Conservation (phyloP, 306 rosid species). For the Cicer pinnatifidum region DNA sequence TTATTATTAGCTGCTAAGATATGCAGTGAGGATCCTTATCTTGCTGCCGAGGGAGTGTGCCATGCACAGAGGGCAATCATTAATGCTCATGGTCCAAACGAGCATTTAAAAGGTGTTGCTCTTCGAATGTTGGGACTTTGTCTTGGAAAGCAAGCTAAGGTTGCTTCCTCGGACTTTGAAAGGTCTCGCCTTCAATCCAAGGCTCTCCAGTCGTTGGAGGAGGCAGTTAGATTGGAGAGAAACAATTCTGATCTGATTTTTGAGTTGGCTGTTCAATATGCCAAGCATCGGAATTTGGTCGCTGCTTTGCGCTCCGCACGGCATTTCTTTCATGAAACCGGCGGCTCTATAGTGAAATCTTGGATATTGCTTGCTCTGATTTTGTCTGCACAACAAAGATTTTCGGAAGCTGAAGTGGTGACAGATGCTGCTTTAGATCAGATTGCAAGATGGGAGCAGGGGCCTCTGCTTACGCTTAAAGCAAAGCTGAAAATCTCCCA, state of each 20-base stretch:
- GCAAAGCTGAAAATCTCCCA: slow-evolving; percentile 82
- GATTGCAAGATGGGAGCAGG: slow-evolving; percentile 94
- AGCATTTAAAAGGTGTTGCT: slow-evolving; percentile 76
- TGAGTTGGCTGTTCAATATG: slow-evolving; percentile 79
- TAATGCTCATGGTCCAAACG: slow-evolving; percentile 56
- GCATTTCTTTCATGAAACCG: slow-evolving; percentile 79
- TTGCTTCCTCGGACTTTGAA: slow-evolving; percentile 55
- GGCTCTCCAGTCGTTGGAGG: slow-evolving; percentile 53
- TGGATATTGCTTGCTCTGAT: slow-evolving; percentile 93
- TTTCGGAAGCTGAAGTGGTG: slow-evolving; percentile 85
- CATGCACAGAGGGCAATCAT: slow-evolving; percentile 71
- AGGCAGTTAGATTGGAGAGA: slow-evolving; percentile 45
- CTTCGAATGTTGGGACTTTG: slow-evolving; percentile 86
- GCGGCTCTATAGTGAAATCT: slow-evolving; percentile 79
- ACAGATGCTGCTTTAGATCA: slow-evolving; percentile 94
- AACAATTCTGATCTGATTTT: slow-evolving; percentile 71
- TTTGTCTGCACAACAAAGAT: slow-evolving; percentile 85
- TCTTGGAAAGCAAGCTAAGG: slow-evolving; percentile 76
- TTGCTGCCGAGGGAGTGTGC: slow-evolving; percentile 82
- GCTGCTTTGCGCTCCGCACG: slow-evolving; percentile 76
- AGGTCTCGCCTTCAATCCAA: slow-evolving; percentile 53
- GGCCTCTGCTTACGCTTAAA: slow-evolving; percentile 84
- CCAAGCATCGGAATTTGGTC: slow-evolving; percentile 78
- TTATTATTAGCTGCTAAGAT: slow-evolving; percentile 81
- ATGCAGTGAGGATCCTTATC: slow-evolving; percentile 74